Percentiles rank a stretch among this genome's conserved stretches.
Conservation (phyloP, 129 eudicot genomes). For the Artemisia argyi region DNA sequence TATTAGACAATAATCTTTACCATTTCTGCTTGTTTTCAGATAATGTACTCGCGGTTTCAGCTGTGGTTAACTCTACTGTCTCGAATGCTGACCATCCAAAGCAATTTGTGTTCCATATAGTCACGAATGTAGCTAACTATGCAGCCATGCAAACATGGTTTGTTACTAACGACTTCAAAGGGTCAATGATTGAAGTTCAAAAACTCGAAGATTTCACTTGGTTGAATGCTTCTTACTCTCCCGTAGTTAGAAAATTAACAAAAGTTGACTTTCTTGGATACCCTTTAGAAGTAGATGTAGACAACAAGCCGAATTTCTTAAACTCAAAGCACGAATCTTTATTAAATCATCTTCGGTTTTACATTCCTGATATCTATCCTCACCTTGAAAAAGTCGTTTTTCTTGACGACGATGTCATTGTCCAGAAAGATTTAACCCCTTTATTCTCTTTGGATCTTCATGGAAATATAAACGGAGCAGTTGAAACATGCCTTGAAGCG, state of each 20-base stretch:
- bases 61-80: constrained; percentile 79
- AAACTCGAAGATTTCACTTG: constrained; percentile 72
- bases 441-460: constrained; percentile 85
- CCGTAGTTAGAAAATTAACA: constrained; percentile 37
- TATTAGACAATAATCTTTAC: constrained; percentile 78
- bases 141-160: constrained; percentile 93
- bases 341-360: constrained; percentile 76
- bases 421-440: constrained; percentile 84
- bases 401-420: constrained; percentile 87
- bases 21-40: constrained; percentile 89
- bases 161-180: constrained; percentile 68
- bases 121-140: constrained; percentile 63
- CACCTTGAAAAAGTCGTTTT: constrained; percentile 79
- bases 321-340: constrained; percentile 56
- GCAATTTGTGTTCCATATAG: constrained; percentile 88
- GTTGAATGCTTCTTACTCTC: constrained; percentile 82
- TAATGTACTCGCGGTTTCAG: constrained; percentile 68
- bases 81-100: constrained; percentile 85
- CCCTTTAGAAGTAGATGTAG: constrained; percentile 50
- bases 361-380: constrained; percentile 84
- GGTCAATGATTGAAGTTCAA: constrained; percentile 63
- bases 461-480: constrained; percentile 91
- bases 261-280: constrained; percentile 40
- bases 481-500: constrained; percentile 88
- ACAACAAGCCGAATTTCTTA: constrained; percentile 40